Base-by-base conservation (phyloP, 1,139 yeast species). In the Wickerhamiella infanticola region DNA sequence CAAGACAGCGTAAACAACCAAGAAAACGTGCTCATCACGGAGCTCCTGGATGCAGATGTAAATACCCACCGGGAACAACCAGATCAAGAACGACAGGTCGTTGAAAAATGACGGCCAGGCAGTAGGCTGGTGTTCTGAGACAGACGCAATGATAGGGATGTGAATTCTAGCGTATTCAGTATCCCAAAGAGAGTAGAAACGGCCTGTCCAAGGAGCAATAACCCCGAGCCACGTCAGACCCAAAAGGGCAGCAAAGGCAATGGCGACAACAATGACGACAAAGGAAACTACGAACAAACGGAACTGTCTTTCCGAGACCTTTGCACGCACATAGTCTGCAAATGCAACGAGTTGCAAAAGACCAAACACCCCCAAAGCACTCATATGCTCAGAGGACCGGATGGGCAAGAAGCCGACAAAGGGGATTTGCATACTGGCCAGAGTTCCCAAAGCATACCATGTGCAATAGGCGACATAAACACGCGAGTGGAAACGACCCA, bases 141-240 rank as follows among this genome's bases (percentile, higher is more conserved):
- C 99, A 3, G 97, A 88, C 1, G 98, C 98, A 65, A 93, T 93
- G 61, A 93, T 93, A 45, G 99, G 99, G 58, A 93, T 93, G 63
- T 93, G 98, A 54, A 90, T 83, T 69, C 86, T 90, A 52, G 99
- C 99, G 60, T 93, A 93, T 62, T 75, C 82, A 3, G 98, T 90
- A 63, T 93, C 98, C 98, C 98, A 93, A 55, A 93, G 70, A 4
- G 97, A 88, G 68, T 93, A 93, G 70, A 93, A 93, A 65, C 99
- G 81, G 54, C 99, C 99, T 24, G 96, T 86, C 98, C 98, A 93
- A 47, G 99, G 99, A 41, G 98, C 97, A 64, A 93, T 90, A 65
- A 81, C 78, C 18, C 97, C 98, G 49, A 86, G 69, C 51, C 85
- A 81, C 13, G 98, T 90, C 58, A 93, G 77, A 6, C 74, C 77